Base-by-base conservation (phyloP, 805 yeast species). In the Schwanniomyces yamadae region DNA sequence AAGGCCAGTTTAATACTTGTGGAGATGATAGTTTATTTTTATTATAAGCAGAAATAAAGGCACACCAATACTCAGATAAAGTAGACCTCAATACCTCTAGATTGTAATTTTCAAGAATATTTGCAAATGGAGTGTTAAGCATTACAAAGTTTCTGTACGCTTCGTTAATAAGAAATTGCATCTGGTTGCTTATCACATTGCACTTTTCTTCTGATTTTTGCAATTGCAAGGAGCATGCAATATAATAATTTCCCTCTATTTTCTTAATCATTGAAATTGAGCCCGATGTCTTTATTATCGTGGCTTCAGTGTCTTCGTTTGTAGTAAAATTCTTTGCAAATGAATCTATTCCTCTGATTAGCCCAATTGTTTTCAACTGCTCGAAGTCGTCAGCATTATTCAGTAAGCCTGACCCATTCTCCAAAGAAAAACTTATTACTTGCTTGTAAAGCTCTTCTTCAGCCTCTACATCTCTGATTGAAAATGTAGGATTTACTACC, bases 301-400 rank as follows among this genome's bases (percentile, higher is more conserved):
- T 44, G 3, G 50, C 47, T 19, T 36, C 39, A 9, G 37, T 30
- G 4, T 33, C 14, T 9, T 19, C 12, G 11, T 33, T 25, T 4
- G 27, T 23, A 12, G 42, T 45, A 37, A 66, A 63, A 22, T 52
- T 59, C 4, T 40, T 33, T 6, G 55, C 53, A 30, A 68, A 49
- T 16, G 65, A 55, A 28, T 50, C 54, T 3, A 65, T 52, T 3
- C 73, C 73, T 29, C 66, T 55, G 7, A 65, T 46, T 12, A 68
- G 41, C 0, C 73, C 72, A 7, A 68, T 42, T 2, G 57, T 38
- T 20, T 59, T 54, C 20, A 66, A 28, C 26, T 61, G 60, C 25
- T 59, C 61, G 8, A 46, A 34, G 13, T 33, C 41, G 4, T 34
- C 34, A 9, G 46, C 35, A 15, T 33, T 41, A 4, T 33, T 32